Evolutionary conservation across 2,329 filamentous ascomycete species (phyloP).

Genomic region (Diaporthe sp.): DNA sequence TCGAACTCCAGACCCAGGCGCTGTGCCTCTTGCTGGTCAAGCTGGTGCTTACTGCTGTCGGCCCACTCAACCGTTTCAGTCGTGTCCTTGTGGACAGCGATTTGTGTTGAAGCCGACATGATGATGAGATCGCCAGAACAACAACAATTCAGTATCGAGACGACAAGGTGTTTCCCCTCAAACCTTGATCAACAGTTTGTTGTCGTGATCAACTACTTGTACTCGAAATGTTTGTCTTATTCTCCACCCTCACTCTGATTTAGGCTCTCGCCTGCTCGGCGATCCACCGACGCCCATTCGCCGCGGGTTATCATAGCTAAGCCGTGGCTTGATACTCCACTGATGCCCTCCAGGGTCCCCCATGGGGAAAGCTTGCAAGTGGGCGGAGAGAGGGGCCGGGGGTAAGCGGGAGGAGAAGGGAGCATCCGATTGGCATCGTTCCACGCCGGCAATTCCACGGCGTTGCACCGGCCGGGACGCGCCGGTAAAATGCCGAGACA

Average conservation of each 20-base stretch:
- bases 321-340: not conserved
- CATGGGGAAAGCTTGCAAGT: not conserved
- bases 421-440: constrained; percentile 11
- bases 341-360: not conserved
- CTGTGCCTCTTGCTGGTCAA: constrained; percentile 16
- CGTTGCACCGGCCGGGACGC: not conserved
- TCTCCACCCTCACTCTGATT: not conserved
- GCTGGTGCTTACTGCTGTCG: not conserved
- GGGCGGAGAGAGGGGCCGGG: not conserved
- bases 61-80: constrained; percentile 6
- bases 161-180: rapidly evolving
- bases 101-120: not conserved
- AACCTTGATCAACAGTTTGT: not conserved
- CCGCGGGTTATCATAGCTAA: not conserved
- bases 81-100: not conserved
- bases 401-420: not conserved
- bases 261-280: constrained; percentile 17
- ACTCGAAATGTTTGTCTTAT: not conserved
- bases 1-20: not conserved
- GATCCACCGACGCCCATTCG: constrained; percentile 15
- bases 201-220: not conserved
- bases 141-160: not conserved
- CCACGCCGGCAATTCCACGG: not conserved
- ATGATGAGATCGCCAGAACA: too few relatives aligned
- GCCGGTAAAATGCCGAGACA: not conserved